Evolutionary conservation across 2,329 filamentous ascomycete species (phyloP).

Genomic region (Colletotrichum orchidophilum): DNA sequence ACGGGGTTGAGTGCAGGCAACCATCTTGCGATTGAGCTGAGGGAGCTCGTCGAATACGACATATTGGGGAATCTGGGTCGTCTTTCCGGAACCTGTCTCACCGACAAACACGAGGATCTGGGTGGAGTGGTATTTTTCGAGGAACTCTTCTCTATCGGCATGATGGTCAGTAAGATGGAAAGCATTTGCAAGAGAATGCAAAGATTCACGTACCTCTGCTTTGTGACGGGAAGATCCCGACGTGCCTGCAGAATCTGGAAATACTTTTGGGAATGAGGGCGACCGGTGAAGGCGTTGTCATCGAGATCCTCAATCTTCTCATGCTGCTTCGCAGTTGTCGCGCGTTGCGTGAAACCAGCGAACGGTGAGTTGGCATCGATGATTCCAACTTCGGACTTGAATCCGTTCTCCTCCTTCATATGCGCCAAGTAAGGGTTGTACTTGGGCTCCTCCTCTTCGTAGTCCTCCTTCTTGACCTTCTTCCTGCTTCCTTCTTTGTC

Average conservation of each 20-base stretch:
- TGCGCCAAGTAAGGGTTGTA: constrained; percentile 93
- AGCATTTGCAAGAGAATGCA: background rate
- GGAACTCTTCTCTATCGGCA: constrained; percentile 79
- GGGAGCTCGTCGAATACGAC: constrained; percentile 97
- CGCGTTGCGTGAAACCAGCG: constrained; percentile 76
- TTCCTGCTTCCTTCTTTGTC: constrained; percentile 55
- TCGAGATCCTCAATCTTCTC: constrained; percentile 80
- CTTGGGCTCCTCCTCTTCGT: constrained; percentile 43
- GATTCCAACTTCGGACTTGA: constrained; percentile 37
- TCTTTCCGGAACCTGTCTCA: constrained; percentile 99
- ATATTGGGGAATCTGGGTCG: constrained; percentile 98
- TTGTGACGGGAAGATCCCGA: constrained; percentile 88
- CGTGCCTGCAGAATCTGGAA: constrained; percentile 87
- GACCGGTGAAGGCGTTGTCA: constrained; percentile 85
- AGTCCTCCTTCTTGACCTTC: constrained; percentile 52
- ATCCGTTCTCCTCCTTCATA: constrained; percentile 70
- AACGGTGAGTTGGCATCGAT: constrained; percentile 58
- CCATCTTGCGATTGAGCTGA: constrained; percentile 84
- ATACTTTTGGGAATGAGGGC: constrained; percentile 82
- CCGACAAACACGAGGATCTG: constrained; percentile 99
- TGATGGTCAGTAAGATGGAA: constrained; percentile 6
- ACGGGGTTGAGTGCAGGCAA: constrained; percentile 96
- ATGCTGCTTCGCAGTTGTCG: constrained; percentile 82
- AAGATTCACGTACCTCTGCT: constrained; percentile 73
- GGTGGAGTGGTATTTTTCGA: constrained; percentile 89